These are phyloP conservation scores for Monosporascus sp. DNA, from an alignment of 2,329 filamentous ascomycete genomes.

Conservation along the genomic window DNA sequence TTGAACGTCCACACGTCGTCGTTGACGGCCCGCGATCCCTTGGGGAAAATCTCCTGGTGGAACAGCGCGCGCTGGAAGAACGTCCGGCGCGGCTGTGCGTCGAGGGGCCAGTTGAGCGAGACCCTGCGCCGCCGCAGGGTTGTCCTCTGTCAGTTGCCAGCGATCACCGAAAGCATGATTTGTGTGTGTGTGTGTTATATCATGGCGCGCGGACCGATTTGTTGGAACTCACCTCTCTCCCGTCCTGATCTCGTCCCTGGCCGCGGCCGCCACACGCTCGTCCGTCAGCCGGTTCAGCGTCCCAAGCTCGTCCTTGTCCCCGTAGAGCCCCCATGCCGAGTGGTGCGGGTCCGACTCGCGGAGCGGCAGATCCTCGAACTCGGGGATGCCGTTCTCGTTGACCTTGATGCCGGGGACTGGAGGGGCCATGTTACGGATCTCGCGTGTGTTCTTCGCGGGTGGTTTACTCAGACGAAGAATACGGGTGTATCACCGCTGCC, in stretches of 20 bases:
- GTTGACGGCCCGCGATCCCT: conserved; percentile 48
- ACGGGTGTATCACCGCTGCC: neutral
- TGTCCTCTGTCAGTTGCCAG: neutral
- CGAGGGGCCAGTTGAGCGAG: conserved; percentile 56
- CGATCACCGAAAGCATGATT: neutral
- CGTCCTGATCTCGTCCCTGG: conserved; percentile 47
- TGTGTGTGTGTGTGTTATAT: neutral
- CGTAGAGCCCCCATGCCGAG: conserved; percentile 46
- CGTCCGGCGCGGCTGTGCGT: conserved; percentile 45
- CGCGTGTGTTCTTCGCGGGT: neutral
- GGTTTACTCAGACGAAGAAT: neutral
- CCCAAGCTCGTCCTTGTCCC: conserved; percentile 52
- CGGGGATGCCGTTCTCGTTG: conserved; percentile 38
- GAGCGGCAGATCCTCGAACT: conserved; percentile 43
- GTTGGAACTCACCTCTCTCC: conserved; percentile 37
- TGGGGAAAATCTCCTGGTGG: conserved; percentile 46
- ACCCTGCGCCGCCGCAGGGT: conserved; percentile 31
- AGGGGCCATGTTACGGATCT: conserved; percentile 15
- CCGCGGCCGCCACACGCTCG: conserved; percentile 44
- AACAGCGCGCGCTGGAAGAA: conserved; percentile 54
- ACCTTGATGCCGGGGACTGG: conserved; percentile 23
- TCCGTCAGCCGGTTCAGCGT: conserved; percentile 57
- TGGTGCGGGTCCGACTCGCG: conserved; percentile 39
- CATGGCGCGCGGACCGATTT: neutral
- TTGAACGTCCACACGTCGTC: conserved; percentile 58